phyloP scores from a whole-genome alignment of 176 grass and related monocot species.

The Triticum monococcum region DNA sequence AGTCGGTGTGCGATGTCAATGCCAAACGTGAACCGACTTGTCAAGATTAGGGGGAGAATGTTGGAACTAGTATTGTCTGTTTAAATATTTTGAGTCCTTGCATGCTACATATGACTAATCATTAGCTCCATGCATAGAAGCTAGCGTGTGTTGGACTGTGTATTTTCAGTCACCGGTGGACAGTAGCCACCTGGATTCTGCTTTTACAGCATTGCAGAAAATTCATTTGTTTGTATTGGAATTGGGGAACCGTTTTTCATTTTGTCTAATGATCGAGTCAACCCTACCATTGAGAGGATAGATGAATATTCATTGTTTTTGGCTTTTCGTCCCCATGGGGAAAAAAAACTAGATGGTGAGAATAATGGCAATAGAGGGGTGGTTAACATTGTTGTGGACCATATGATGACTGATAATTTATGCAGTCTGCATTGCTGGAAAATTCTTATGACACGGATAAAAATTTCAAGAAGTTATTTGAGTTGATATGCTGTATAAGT shows the following conservation, averaged over 20 bases:
- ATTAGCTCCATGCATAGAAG: background rate
- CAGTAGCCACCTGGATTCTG: conserved; percentile 2
- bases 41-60: too few species aligned
- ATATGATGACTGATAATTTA: background rate
- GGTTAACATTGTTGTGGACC: background rate
- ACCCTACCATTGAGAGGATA: background rate
- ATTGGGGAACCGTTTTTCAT: background rate
- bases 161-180: background rate
- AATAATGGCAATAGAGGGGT: conserved; percentile 4
- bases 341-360: background rate
- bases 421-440: background rate
- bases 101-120: background rate
- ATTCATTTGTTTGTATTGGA: background rate
- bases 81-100: background rate
- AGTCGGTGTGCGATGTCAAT: too few species aligned
- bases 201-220: background rate
- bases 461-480: background rate
- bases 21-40: too few species aligned
- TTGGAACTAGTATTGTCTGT: too few species aligned
- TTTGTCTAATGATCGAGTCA: background rate
- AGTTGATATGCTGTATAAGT: background rate
- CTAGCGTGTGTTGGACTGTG: background rate
- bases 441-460: background rate
- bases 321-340: background rate
- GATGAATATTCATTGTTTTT: background rate